phyloP scores from a whole-genome alignment of 2,329 filamentous ascomycete genomes.

The Verticillium klebahnii region DNA sequence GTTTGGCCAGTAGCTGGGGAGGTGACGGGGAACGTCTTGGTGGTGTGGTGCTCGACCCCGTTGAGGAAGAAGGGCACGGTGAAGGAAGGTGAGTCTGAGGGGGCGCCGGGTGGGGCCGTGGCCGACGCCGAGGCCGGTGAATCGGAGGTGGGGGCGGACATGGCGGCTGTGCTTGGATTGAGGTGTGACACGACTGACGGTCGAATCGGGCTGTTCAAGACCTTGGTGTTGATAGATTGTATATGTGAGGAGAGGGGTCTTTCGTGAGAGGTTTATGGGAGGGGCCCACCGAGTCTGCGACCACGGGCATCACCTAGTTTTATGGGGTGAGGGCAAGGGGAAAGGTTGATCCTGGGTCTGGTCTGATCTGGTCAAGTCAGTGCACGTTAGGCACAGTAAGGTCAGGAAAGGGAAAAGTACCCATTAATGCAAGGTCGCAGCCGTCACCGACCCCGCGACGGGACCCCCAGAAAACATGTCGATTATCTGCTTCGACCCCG shows the following conservation, averaged over 20 bases:
- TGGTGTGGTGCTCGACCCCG: conserved; percentile 38
- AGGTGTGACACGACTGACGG: background rate
- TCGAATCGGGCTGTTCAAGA: background rate
- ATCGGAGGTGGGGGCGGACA: background rate
- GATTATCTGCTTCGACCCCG: too few relatives aligned
- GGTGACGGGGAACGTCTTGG: conserved; percentile 49
- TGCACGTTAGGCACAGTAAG: too few relatives aligned
- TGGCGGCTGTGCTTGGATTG: background rate
- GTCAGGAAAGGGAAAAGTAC: too few relatives aligned
- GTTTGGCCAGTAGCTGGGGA: conserved; percentile 49
- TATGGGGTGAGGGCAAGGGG: background rate
- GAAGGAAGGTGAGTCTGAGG: background rate
- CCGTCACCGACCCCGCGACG: too few relatives aligned
- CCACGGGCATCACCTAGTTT: background rate
- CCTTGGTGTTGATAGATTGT: background rate
- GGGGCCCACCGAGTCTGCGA: background rate
- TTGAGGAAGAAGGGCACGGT: conserved; percentile 37
- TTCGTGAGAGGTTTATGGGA: background rate
- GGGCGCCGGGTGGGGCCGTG: background rate
- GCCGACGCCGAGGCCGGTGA: background rate
- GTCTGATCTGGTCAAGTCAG: too few relatives aligned
- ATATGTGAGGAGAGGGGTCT: background rate
- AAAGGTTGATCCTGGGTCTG: background rate
- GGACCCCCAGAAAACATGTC: too few relatives aligned
- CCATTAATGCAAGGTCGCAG: too few relatives aligned